Evolutionary conservation across 192 early-diverging fungal species (phyloP), one percentile per base, ranked within the genome.

Genomic region (Coemansia biformis): DNA sequence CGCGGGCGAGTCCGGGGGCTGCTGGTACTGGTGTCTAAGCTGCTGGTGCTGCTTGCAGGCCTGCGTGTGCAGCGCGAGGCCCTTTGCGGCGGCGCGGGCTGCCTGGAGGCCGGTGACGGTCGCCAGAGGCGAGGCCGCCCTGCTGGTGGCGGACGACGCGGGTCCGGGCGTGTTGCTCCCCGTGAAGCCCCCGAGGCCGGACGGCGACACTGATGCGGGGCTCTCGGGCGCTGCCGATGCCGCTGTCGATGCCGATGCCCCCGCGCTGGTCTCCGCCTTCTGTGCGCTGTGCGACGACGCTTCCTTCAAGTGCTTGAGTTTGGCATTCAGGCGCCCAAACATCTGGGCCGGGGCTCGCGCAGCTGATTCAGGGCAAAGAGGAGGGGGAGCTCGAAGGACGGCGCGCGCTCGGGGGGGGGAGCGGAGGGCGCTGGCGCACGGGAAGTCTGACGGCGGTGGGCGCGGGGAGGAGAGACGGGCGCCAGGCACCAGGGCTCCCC

Each of bases 321-420:
- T 66, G 62, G 70, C 70, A 66, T 66, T 66, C 63, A 74, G 55
- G 42, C 70, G 68, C 51, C 68, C 68, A 72, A 72, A 72, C 68
- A 72, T 72, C 57, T 53, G 62, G 54, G 62, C 43, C 44, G 35
- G 10, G 15, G 49, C 48, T 30, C 31, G 23, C 8, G 33, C n/a
- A n/a, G n/a, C n/a, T n/a, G n/a, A n/a, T n/a, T n/a, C n/a, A n/a
- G n/a, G n/a, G n/a, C n/a, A n/a, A n/a, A n/a, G n/a, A n/a, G n/a
- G n/a, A n/a, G n/a, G n/a, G n/a, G n/a, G n/a, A n/a, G n/a, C n/a
- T n/a, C n/a, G n/a, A n/a, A n/a, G n/a, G n/a, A n/a, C n/a, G n/a
- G n/a, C n/a, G n/a, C n/a, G n/a, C n/a, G n/a, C n/a, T n/a, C n/a
- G n/a, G n/a, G n/a, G n/a, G n/a, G n/a, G n/a, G n/a, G n/a, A n/a